A percentile compares a stretch with the other conserved stretches of the same genome.
Evolutionary conservation across 345 rosid genomes (phyloP).

Genomic region (Corymbia maculata): DNA sequence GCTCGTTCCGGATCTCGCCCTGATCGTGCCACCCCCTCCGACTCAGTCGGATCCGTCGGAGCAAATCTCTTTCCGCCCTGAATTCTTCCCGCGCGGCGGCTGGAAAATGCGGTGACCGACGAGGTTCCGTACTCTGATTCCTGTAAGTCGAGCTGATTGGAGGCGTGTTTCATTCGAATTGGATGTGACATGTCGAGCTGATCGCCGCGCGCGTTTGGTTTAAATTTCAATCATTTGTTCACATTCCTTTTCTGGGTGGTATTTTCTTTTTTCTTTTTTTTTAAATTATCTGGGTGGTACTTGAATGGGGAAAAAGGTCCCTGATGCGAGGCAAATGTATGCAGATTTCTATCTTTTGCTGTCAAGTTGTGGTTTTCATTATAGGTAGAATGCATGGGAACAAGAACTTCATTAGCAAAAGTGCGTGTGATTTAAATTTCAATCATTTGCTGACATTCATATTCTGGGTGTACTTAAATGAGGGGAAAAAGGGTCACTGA

Average conservation of each 20-base stretch:
- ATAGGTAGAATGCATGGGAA: neutral
- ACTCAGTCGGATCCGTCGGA: neutral
- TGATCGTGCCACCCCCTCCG: neutral
- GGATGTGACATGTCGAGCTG: neutral
- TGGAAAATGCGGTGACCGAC: neutral
- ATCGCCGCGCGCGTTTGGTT: neutral
- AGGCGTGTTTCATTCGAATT: neutral
- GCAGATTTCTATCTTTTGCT: neutral
- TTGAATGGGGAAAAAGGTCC: neutral
- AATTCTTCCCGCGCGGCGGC: neutral
- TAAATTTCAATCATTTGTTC: neutral
- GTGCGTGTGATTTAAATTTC: neutral
- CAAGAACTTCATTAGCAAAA: neutral
- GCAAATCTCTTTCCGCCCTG: neutral
- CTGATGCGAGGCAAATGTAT: neutral
- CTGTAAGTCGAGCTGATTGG: neutral
- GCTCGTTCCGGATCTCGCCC: neutral
- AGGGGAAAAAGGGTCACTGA: neutral
- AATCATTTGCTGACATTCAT: too few relatives aligned
- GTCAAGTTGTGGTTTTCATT: neutral
- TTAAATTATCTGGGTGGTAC: neutral
- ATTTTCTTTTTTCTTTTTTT: too few relatives aligned
- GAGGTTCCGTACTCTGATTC: neutral
- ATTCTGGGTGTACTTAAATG: neutral
- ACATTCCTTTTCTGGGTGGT: neutral